phyloP scores from a whole-genome alignment of 495 filamentous ascomycete species.

The Umbilicaria muhlenbergii region DNA sequence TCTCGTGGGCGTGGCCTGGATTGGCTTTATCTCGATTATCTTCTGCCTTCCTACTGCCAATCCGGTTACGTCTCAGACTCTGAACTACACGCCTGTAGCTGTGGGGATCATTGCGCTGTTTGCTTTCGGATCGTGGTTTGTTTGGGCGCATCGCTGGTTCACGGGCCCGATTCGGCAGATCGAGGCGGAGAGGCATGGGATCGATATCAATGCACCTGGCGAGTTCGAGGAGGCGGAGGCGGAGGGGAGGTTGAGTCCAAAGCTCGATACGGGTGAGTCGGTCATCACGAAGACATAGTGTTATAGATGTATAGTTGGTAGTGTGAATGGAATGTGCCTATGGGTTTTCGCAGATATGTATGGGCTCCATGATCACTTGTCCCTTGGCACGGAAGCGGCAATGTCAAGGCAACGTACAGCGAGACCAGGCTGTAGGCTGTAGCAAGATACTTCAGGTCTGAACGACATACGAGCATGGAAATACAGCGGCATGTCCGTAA shows the following conservation, averaged over 20 bases:
- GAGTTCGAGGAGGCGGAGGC: conserved; percentile 27
- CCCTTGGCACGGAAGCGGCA: too few species aligned
- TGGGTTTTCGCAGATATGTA: too few species aligned
- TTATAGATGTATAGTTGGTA: too few species aligned
- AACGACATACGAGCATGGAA: too few species aligned
- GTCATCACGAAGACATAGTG: too few species aligned
- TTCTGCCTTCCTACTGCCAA: conserved; percentile 49
- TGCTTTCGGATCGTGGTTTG: conserved; percentile 24
- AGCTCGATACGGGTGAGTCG: too few species aligned
- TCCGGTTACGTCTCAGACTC: conserved; percentile 38
- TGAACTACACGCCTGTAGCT: conserved; percentile 53
- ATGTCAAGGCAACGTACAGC: too few species aligned
- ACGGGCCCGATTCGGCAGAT: conserved; percentile 39
- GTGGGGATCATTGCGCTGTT: conserved; percentile 41
- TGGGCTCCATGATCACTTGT: too few species aligned
- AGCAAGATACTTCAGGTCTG: too few species aligned
- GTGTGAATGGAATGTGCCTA: too few species aligned
- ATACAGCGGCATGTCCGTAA: too few species aligned
- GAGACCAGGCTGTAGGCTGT: too few species aligned
- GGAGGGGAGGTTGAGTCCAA: conserved; percentile 8
- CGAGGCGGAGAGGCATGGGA: conserved; percentile 30
- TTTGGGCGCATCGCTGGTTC: conserved; percentile 41
- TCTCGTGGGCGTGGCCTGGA: conserved; percentile 24
- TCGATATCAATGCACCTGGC: conserved; percentile 31
- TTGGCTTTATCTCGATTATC: conserved; percentile 38